Base-by-base conservation (phyloP, 2,329 filamentous ascomycete genomes). In the Mollisiaceae sp. region DNA sequence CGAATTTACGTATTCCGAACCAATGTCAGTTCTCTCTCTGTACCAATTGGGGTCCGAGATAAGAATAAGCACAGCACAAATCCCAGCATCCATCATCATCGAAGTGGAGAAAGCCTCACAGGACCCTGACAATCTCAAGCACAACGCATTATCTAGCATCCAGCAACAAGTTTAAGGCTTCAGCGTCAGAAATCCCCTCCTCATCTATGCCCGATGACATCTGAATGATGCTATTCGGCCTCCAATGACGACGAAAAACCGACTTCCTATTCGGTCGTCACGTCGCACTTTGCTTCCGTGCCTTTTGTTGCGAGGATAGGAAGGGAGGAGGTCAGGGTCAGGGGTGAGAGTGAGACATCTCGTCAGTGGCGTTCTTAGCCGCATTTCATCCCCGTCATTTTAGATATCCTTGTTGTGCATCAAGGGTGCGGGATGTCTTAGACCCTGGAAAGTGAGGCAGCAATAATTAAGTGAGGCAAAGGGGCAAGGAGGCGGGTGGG, bases 371-470 rank as follows among this genome's bases (percentile, higher is more conserved):
- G 50, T 35, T 54, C 14, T 54, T 54, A 54, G 50, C 50, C 27
- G 50, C 24, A 54, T 27, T 18, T 18, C 9, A 32, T n/a, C 50
- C 50, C 22, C 22, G 22, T 32, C 22, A 27, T 27, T 8, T 18
- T 35, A 4, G 3, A 18, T 35, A 35, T 54, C 50, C 50, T 27
- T 54, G 50, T 35, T 35, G 50, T 4, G 9, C 50, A 54, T 54
- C 50, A 54, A 54, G 50, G 50, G 50, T 54, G 27, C 50, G 50
- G 50, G 50, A 54, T 54, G 24, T 27, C 50, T 32, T 54, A 24
- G 20, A 14, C 50, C 50, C n/a, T 50, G n/a, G n/a, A 22, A 24
- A 22, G n/a, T 50, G 15, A 41, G 38, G 38, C 38, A 41, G 8
- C 38, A 2, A 14, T 41, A 18, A 47, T 8, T 47, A 47, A 22